Evolutionary conservation across 805 yeast genomes (phyloP), one percentile per base, ranked within the genome.

Genomic region (Torulaspora delbrueckii): DNA sequence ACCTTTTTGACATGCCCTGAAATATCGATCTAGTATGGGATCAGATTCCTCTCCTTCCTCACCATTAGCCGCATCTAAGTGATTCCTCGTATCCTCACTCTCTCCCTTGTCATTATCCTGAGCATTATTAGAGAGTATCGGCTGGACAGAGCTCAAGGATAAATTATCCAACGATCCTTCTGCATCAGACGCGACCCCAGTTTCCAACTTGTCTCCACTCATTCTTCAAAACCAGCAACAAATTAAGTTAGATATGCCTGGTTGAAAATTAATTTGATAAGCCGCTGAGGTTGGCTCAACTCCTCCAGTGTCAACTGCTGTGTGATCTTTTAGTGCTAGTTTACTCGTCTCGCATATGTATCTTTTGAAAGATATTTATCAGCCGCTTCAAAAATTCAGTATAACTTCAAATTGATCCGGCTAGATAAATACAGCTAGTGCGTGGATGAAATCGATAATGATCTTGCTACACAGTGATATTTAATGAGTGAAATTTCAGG

Each of bases 1-100:
- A 8, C 93, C 93, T 32, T 72, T 68, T 60, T 84, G 89, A 45
- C 89, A 79, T 1, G 86, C 84, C 24, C 68, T 53, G 18, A 56
- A 48, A 51, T 67, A 68, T 37, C 58, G 60, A 14, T 45, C 50
- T 13, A 54, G 31, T 3, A 42, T 26, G 8, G 42, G 37, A 16
- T 48, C 46, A 3, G 30, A 31, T 19, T 30, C 43, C 3, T 43
- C 44, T 26, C 28, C 43, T 14, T 24, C 35, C 10, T 24, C 35
- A 25, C 25, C 28, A 18, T 39, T 35, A 10, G 32, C 30, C 14
- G n/a, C 30, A 4, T 22, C 32, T 37, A 32, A 33, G 5, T 23
- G 39, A 23, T 31, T 38, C 10, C 10, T 22, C n/a, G 19, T 23
- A 4, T 37, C 51, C 2, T 22, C 40, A 8, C 40, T 32, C 22